Percentiles rank a stretch among this genome's conserved stretches.
Evolutionary conservation across 306 rosid species (phyloP).

Genomic region (Cercis canadensis): DNA sequence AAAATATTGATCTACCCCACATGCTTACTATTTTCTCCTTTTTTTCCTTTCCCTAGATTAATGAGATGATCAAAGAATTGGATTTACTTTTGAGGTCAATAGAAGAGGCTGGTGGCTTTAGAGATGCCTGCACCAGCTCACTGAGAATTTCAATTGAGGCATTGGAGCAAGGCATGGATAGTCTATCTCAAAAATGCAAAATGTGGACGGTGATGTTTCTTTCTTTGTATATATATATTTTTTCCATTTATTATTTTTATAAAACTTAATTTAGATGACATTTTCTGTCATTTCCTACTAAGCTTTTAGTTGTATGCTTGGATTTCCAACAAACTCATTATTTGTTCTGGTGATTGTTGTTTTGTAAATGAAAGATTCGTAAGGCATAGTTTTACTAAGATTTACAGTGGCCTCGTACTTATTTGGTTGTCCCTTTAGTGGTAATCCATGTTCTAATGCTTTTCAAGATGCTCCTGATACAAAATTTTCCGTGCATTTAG

Average conservation of each 20-base stretch:
- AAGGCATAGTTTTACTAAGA: background rate
- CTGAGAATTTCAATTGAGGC: slow-evolving; percentile 67
- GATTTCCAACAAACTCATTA: background rate
- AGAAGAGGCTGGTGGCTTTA: slow-evolving; percentile 83
- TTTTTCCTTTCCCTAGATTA: slow-evolving; percentile 59
- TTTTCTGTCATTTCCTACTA: background rate
- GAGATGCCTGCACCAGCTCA: slow-evolving; percentile 75
- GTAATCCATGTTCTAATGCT: too few relatives aligned
- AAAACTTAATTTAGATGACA: background rate
- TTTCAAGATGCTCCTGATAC: too few relatives aligned
- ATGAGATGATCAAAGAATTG: slow-evolving; percentile 85
- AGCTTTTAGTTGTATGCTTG: background rate
- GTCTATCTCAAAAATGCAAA: slow-evolving; percentile 66
- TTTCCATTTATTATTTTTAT: too few relatives aligned
- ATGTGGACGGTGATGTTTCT: slow-evolving; percentile 64
- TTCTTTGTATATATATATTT: background rate
- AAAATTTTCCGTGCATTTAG: too few relatives aligned
- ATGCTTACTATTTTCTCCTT: slow-evolving; percentile 6
- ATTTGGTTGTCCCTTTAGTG: too few relatives aligned
- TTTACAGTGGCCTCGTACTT: too few relatives aligned
- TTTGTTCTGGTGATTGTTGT: slow-evolving; percentile 18
- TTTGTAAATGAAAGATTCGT: background rate
- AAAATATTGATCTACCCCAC: background rate
- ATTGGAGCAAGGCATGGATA: slow-evolving; percentile 72
- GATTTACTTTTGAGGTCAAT: slow-evolving; percentile 78